A percentile compares a stretch with the other conserved stretches of the same genome.
These are phyloP conservation scores for Mortierella sp. DNA, from an alignment of 371 early-diverging fungal species.

Conservation along the genomic window DNA sequence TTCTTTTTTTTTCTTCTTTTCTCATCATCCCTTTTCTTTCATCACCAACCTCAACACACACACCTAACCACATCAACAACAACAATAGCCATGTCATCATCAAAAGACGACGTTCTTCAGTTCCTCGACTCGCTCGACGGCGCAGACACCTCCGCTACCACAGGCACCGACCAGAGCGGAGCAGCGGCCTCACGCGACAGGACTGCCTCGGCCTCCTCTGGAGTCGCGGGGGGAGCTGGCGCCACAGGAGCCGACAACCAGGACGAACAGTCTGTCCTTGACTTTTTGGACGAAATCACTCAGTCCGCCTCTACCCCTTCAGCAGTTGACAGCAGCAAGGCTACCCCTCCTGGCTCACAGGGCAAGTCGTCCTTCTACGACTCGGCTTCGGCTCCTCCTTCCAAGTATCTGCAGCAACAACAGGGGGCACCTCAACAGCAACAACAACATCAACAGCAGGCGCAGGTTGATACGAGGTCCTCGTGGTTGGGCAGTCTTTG, in stretches of 20 bases:
- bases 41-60: background rate
- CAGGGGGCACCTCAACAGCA: conserved; percentile 18
- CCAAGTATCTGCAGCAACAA: conserved; percentile 39
- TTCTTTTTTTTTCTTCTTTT: background rate
- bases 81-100: conserved; percentile 35
- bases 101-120: conserved; percentile 60
- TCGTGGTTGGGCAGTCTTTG: conserved; percentile 58
- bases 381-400: conserved; percentile 31
- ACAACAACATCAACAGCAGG: conserved; percentile 43
- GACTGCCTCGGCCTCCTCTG: conserved; percentile 10
- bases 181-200: conserved; percentile 25
- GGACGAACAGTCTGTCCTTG: conserved; percentile 60
- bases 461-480: conserved; percentile 34
- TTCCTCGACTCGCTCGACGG: conserved; percentile 60
- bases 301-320: conserved; percentile 48
- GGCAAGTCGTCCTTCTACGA: conserved; percentile 28
- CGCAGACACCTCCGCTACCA: conserved; percentile 3
- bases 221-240: background rate
- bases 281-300: conserved; percentile 61
- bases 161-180: conserved; percentile 2
- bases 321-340: conserved; percentile 22
- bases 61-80: background rate
- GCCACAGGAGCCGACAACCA: conserved; percentile 19
- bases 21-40: conserved; percentile 2
- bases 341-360: conserved; percentile 26